Evolutionary conservation across 1,139 yeast species (phyloP).

Genomic region (Taphrina deformans): DNA sequence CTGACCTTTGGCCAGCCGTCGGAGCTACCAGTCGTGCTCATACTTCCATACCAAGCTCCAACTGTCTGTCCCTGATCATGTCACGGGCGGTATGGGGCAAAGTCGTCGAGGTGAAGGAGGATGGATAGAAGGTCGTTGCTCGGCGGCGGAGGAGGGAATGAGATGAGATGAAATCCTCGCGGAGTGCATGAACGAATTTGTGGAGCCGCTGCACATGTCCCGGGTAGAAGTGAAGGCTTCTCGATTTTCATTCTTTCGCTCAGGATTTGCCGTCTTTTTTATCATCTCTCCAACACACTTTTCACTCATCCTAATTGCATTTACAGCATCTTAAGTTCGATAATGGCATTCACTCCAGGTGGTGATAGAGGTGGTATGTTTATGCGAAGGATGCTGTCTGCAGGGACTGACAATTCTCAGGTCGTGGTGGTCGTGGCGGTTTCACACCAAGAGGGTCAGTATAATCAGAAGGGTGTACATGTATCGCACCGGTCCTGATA

Average conservation of each 20-base stretch:
- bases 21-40: neutral
- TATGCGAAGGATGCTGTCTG: too few relatives aligned
- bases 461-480: constrained; percentile 34
- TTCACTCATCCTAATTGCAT: neutral
- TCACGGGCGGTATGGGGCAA: too few relatives aligned
- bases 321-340: too few relatives aligned
- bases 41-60: neutral
- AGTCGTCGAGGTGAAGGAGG: too few relatives aligned
- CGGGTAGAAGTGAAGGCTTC: constrained; percentile 1
- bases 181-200: neutral
- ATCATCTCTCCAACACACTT: neutral
- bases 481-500: constrained; percentile 38
- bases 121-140: neutral
- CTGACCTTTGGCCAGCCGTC: constrained; percentile 2
- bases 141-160: neutral
- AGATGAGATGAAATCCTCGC: neutral
- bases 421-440: constrained; percentile 37
- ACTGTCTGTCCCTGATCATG: too few relatives aligned
- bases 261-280: neutral
- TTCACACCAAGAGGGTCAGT: constrained; percentile 37
- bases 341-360: constrained; percentile 58
- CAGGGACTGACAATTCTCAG: constrained; percentile 39
- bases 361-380: constrained; percentile 52
- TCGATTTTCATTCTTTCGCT: neutral
- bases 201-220: neutral